phyloP scores from a whole-genome alignment of 768 basidiomycete genomes.

The Mycena vulgaris region DNA sequence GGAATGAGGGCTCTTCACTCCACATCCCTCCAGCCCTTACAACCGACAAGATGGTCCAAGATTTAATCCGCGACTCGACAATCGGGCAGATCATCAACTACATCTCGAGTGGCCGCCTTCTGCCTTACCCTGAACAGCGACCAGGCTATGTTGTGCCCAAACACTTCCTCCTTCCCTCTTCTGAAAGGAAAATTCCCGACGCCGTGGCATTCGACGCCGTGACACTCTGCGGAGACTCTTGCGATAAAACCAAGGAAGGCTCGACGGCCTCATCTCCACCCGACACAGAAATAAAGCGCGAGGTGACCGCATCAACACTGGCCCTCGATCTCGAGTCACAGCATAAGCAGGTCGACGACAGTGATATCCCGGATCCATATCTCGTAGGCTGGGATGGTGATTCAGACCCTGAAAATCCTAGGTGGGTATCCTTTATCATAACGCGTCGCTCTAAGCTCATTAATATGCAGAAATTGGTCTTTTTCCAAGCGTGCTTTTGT shows the following conservation, averaged over 20 bases:
- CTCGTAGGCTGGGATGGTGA: constrained; percentile 46
- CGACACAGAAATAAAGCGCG: constrained; percentile 14
- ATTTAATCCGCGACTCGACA: too few species aligned
- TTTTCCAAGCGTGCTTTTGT: constrained; percentile 46
- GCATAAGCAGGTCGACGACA: not conserved
- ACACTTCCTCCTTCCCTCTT: constrained; percentile 11
- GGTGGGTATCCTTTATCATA: constrained; percentile 18
- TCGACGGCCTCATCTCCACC: constrained; percentile 14
- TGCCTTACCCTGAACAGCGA: constrained; percentile 40
- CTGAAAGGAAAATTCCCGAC: constrained; percentile 32
- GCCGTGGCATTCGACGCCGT: constrained; percentile 24
- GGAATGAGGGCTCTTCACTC: too few species aligned
- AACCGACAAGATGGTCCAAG: not conserved
- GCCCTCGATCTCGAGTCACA: constrained; percentile 11
- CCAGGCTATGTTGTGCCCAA: constrained; percentile 31
- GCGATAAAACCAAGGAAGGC: constrained; percentile 8
- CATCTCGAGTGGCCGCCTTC: too few species aligned
- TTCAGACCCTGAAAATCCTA: constrained; percentile 46
- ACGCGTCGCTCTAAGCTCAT: not conserved
- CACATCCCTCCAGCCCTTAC: too few species aligned
- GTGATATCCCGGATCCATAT: constrained; percentile 36
- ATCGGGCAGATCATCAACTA: too few species aligned
- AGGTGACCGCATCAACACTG: not conserved
- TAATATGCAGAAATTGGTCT: constrained; percentile 46
- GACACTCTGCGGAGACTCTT: constrained; percentile 22